Conservation (phyloP, 2,329 filamentous ascomycete genomes). For the Polychaeton citri region DNA sequence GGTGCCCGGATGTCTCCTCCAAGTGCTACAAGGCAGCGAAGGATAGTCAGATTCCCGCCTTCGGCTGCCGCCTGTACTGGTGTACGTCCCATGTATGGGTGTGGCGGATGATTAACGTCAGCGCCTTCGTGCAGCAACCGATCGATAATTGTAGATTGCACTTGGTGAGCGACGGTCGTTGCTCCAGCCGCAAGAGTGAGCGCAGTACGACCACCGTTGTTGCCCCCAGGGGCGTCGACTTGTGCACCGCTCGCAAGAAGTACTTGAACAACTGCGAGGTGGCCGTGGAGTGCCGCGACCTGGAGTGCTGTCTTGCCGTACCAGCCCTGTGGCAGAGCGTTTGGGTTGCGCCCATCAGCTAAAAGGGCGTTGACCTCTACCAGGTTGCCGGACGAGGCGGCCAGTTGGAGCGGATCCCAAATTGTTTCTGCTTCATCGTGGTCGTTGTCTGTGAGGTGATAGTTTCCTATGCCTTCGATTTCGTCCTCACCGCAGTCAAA, state of each 20-base stretch:
- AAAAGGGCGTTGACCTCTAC: slow-evolving; percentile 4
- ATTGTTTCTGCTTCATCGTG: slow-evolving; percentile 8
- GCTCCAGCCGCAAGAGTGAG: slow-evolving; percentile 7
- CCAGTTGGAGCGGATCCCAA: slow-evolving; percentile 10
- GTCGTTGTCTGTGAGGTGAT: slow-evolving; percentile 1
- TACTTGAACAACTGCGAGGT: slow-evolving; percentile 6
- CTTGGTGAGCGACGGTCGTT: slow-evolving; percentile 4
- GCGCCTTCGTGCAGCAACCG: slow-evolving; percentile 7
- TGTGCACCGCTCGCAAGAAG: slow-evolving; percentile 8
- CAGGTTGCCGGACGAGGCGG: slow-evolving; percentile 6
- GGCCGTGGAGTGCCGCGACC: slow-evolving; percentile 8
- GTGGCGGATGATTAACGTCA: slow-evolving; percentile 7
- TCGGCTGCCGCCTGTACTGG: slow-evolving; percentile 11
- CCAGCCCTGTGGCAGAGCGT: slow-evolving; percentile 10
- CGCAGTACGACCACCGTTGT: slow-evolving; percentile 8
- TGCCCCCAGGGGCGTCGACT: slow-evolving; percentile 9
- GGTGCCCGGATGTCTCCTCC: slow-evolving; percentile 8
- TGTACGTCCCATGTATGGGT: slow-evolving; percentile 11
- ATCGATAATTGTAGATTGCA: slow-evolving; percentile 5
- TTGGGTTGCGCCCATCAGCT: slow-evolving; percentile 4
- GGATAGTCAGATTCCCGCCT: slow-evolving; percentile 6
- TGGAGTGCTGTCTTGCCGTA: slow-evolving; percentile 14
- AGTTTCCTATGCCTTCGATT: background rate
- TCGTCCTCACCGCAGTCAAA: background rate
- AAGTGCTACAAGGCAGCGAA: slow-evolving; percentile 5